Base-by-base conservation (phyloP, 805 yeast genomes). In the Monosporozyma solicola region DNA sequence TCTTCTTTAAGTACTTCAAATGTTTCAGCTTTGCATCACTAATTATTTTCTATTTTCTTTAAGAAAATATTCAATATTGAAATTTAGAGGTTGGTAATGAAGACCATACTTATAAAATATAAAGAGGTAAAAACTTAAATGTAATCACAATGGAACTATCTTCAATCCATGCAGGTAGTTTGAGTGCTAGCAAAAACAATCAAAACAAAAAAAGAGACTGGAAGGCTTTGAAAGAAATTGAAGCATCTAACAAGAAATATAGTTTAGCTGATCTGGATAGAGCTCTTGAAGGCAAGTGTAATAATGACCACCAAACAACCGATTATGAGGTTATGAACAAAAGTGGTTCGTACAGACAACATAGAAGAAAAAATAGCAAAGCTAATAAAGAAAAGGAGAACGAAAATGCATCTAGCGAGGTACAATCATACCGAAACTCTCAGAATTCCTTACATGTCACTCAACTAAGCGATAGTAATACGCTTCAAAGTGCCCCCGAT, bases 191-290 rank as follows among this genome's bases (percentile, higher is more conserved):
- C 16, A 20, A 39, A 5, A 39, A 20, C 5, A 8, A 39, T 39
- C 9, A 20, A 7, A 39, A 3, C 11, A 16, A 11, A 13, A 39
- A 24, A 20, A 39, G 43, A 22, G 20, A 39, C 9, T 47, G 25
- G 15, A 27, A 24, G n/a, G 15, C 44, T 32, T 24, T 48, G 27
- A n/a, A 48, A 27, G 32, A 48, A 20, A 35, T 48, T 25, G n/a
- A 16, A 24, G 37, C 16, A n/a, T 20, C 47, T 43, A 11, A 50
- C 13, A 32, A 43, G 13, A 50, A 50, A 33, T 50, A 50, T 31
- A 50, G 48, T 32, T 24, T 50, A 25, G 52, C 52, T 25, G 52
- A 50, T 32, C 29, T 50, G 11, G 41, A 50, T 35, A 50, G 22
- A 10, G 39, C 43, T 8, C 24, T 39, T 20, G 25, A 39, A 8